Base-by-base conservation (phyloP, 2,329 filamentous ascomycete genomes). In the Claviceps pusilla region DNA sequence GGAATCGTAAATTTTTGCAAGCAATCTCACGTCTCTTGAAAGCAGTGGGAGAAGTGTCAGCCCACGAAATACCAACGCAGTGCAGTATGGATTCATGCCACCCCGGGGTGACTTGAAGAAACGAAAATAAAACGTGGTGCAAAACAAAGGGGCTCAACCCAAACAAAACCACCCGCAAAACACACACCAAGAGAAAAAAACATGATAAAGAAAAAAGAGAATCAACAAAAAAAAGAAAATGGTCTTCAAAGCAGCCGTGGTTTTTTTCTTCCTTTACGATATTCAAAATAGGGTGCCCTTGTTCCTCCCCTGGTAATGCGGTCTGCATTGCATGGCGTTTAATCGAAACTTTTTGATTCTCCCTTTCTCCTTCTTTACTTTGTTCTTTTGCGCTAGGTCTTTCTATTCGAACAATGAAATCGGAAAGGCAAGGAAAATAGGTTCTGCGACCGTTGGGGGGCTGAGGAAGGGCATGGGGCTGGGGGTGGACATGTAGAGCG, bases 241-340 rank as follows among this genome's bases (percentile, higher is more conserved):
- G 35, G 46, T 24, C 41, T 10, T 42, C 12, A n/a, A 45, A 42
- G 43, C 43, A 35, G n/a, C 16, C 19, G 28, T 12, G 49, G 47
- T 33, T 33, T 29, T n/a, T 54, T 56, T 41, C 41, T 33, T 35
- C 57, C 58, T 56, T 24, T 24, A 24, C 24, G 24, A 60, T 58
- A 59, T 62, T 61, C 16, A 35, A 47, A 47, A n/a, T 12, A 31
- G 3, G 51, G 31, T 24, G 19, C 45, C 14, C 31, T 33, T 33
- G 9, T 24, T 35, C 41, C 46, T 33, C 41, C 42, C 56, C 59
- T 62, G 60, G 64, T 65, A 65, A 68, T 69, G 66, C 65, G 62
- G 64, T 68, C 68, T 68, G 66, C 66, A 68, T 68, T 69, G 64
- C 64, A 66, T 63, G 66, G 66, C 66, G 66, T 69, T 69, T 60